Percentiles rank a stretch among this genome's conserved stretches.
phyloP scores from a whole-genome alignment of 176 grass and related monocot species.

The Aechmea fasciata region DNA sequence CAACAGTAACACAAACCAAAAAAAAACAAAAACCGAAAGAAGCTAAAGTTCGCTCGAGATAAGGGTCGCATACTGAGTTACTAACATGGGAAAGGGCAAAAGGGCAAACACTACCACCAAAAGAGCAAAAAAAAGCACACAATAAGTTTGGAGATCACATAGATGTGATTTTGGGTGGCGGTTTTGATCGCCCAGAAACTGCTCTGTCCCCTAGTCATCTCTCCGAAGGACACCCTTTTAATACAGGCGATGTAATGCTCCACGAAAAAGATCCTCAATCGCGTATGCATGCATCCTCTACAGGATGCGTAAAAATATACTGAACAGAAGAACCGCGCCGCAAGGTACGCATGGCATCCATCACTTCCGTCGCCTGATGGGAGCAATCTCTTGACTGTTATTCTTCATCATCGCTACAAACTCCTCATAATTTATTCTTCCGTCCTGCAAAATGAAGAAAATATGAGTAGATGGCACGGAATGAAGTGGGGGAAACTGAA shows the following conservation, averaged over 20 bases:
- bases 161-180: no score
- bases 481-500: slow-evolving; percentile 1
- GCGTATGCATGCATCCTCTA: neutral
- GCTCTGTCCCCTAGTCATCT: no score
- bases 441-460: slow-evolving; percentile 47
- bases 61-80: no score
- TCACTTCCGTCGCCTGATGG: slow-evolving; percentile 48
- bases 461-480: neutral
- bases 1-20: no score
- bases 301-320: neutral
- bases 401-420: slow-evolving; percentile 95
- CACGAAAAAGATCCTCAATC: neutral
- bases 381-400: slow-evolving; percentile 56
- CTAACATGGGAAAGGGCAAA: no score
- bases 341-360: slow-evolving; percentile 12
- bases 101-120: no score
- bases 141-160: no score
- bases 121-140: no score
- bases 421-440: slow-evolving; percentile 96
- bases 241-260: neutral
- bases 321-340: neutral
- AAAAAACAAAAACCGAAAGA: no score
- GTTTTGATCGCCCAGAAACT: no score
- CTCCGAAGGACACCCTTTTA: neutral
- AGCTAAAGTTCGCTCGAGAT: no score